These are phyloP conservation scores for Fusarium bulbicola DNA, from an alignment of 2,329 filamentous ascomycete genomes.

Conservation along the genomic window DNA sequence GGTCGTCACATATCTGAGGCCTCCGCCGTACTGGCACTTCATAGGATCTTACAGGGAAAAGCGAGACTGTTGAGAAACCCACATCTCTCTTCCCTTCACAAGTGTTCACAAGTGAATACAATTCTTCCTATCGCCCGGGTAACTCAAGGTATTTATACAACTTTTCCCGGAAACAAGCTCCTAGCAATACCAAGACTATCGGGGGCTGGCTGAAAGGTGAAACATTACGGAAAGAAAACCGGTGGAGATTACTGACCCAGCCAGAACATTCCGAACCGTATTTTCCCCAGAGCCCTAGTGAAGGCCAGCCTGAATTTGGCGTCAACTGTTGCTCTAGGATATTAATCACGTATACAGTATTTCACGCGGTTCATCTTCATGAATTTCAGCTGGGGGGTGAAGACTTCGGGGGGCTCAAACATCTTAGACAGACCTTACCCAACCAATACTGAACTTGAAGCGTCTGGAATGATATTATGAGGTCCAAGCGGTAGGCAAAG, in stretches of 20 bases:
- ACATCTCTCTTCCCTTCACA: neutral
- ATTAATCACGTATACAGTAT: fast-evolving
- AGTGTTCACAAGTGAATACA: neutral
- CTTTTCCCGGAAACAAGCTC: fast-evolving
- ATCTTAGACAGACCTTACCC: neutral
- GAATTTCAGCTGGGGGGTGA: fast-evolving
- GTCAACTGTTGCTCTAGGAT: neutral
- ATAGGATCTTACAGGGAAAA: fast-evolving
- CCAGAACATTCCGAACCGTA: neutral
- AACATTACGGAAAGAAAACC: neutral
- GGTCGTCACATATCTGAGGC: neutral
- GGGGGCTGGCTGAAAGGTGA: neutral
- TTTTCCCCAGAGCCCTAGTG: fast-evolving
- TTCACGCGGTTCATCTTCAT: fast-evolving
- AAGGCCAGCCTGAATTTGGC: fast-evolving
- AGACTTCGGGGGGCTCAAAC: fast-evolving
- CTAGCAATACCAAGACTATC: neutral
- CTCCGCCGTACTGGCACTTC: fast-evolving
- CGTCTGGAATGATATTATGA: fast-evolving
- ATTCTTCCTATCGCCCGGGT: fast-evolving
- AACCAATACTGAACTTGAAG: neutral
- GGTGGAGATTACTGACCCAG: neutral
- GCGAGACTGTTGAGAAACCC: neutral
- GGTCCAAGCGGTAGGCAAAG: too few relatives aligned
- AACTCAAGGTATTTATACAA: neutral